Base-by-base conservation (phyloP, 2,329 filamentous ascomycete species). In the Phialophora expanda region DNA sequence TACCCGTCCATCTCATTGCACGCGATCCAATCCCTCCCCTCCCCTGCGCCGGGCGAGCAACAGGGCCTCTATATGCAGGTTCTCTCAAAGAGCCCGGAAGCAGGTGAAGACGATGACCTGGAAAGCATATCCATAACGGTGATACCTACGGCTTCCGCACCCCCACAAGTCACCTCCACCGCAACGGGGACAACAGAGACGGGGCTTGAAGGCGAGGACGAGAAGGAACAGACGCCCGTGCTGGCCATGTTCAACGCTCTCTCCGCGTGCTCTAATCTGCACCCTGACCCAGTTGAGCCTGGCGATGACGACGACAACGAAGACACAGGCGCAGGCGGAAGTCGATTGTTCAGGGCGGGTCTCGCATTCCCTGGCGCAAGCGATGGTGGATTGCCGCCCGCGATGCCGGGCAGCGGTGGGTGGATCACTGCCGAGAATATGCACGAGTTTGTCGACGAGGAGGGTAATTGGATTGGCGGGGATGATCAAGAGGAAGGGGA, bases 351-450 rank as follows among this genome's bases (percentile, higher is more conserved):
- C 57, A 75, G 77, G 67, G 71, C 76, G 50, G 78, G 79, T 7
- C 66, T 80, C 61, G 74, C 78, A 14, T 71, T 75, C 17, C 75
- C 75, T 17, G 77, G 77, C 11, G 74, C 73, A 44, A 72, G 64
- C 41, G 73, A 75, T 53, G 77, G 78, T 1, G 79, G 76, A 3
- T 63, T 83, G 51, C 82, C 82, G 32, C 81, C 81, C 38, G 78
- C 81, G 3, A 76, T 83, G 72, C 79, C 78, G 41, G 81, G 81
- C 17, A 82, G 81, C 64, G 81, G 80, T 0, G 81, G 81, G 8
- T 83, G 81, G 81, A 83, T 98, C 74, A 98, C 94, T 17, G 90
- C 91, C 8, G 94, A 97, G 64, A 98, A 97, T 73, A 89, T 96
- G 76, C 83, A 90, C 69, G 86, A 96, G 71, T 96, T 88, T 74